Base-by-base conservation (phyloP, 225 moss, liverwort and hornwort species). In the Bryum argenteum region DNA sequence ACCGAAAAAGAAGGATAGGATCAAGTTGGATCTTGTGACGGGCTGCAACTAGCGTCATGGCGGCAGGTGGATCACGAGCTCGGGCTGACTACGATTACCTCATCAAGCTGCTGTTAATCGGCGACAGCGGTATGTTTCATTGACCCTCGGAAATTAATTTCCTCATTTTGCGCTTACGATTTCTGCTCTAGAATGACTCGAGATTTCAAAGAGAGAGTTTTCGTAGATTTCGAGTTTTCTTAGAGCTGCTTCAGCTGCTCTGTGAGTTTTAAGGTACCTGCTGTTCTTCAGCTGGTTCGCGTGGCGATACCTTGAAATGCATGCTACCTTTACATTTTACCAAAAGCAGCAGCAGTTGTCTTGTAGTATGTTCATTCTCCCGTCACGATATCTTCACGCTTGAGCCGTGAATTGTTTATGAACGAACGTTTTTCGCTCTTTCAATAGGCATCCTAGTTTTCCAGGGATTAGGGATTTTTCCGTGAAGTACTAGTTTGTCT, bases 51-150 rank as follows among this genome's bases (percentile, higher is more conserved):
- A 65, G 65, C 71, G 57, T 73, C 62, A 93, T 93, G 93, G 93
- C 93, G 66, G 83, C 93, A 72, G 90, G 92, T 82, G 90, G 90
- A 84, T 88, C 92, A 63, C 87, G 92, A 83, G 85, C 90, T 63
- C 87, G 89, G 75, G 93, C 90, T 50, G 93, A 93, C 85, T 89
- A 93, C 72, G 93, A 93, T 81, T 93, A 93, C 73, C 93, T 93
- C 72, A 89, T 93, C 82, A 93, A 93, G 89, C 75, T 93, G 70
- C 85, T 93, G 40, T 78, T 93, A 75, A 93, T 93, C 75, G 93
- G 90, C 62, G 93, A 93, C 83, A 93, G 93, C 77, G 90, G 93
- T 90, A 84, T 59, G 89, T 38, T 26, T 61, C 22, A 48, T 58
- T 65, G 93, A 80, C 80, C 33, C 90, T 71, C 83, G 87, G 71